A percentile compares a stretch with the other conserved stretches of the same genome.
Evolutionary conservation across 2,329 filamentous ascomycete genomes (phyloP).

Genomic region (Colletotrichum orchidophilum): DNA sequence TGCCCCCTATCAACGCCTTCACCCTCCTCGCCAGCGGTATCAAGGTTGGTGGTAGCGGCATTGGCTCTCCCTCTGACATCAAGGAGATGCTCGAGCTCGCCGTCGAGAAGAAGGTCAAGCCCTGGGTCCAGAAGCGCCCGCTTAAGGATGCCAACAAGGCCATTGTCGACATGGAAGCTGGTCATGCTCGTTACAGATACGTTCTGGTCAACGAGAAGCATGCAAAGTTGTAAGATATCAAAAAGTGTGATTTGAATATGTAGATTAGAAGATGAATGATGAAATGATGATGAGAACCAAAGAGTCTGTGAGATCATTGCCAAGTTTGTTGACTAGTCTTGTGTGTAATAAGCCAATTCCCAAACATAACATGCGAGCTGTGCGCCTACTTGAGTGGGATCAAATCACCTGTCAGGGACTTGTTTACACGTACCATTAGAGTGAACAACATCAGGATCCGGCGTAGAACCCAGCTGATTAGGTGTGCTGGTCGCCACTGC

Average conservation of each 20-base stretch:
- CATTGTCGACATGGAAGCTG: slow-evolving; percentile 61
- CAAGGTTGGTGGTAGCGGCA: slow-evolving; percentile 52
- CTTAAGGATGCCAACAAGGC: slow-evolving; percentile 63
- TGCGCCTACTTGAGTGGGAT: no score
- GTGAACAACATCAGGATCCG: no score
- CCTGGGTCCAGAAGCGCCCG: slow-evolving; percentile 61
- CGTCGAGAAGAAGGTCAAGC: slow-evolving; percentile 61
- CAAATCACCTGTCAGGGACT: no score
- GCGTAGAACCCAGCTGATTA: no score
- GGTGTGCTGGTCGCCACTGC: no score
- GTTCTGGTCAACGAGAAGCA: slow-evolving; percentile 50
- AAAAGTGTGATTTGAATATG: not conserved
- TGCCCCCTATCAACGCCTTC: slow-evolving; percentile 56
- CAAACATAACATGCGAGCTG: no score
- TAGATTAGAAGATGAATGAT: not conserved
- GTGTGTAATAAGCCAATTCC: no score
- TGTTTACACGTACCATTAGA: no score
- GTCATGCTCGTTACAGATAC: slow-evolving; percentile 56
- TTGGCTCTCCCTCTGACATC: slow-evolving; percentile 58
- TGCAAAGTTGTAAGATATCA: slow-evolving; percentile 13
- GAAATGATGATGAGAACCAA: slow-evolving; percentile 11
- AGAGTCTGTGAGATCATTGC: not conserved
- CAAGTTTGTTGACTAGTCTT: no score
- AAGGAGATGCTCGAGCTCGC: slow-evolving; percentile 65
- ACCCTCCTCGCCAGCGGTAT: slow-evolving; percentile 64